Evolutionary conservation across 768 basidiomycete species (phyloP), one percentile per base, ranked within the genome.

Genomic region (Pisolithus microcarpus): DNA sequence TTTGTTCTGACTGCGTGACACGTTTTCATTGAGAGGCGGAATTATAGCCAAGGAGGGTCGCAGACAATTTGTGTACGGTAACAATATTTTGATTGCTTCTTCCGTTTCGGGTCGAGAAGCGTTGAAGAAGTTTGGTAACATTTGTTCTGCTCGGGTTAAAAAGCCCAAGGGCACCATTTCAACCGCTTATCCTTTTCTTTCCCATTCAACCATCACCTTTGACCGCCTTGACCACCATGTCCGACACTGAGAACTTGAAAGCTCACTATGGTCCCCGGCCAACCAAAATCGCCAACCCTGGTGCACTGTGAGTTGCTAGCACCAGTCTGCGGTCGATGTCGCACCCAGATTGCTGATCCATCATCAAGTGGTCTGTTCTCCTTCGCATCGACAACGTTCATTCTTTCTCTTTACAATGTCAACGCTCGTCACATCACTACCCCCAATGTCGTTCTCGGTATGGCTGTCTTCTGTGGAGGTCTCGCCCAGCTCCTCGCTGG

Each of bases 401-500:
- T 91, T 49, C 72, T 90, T 31, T 90, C 87, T 5, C 55, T 91
- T 55, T 86, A 77, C 75, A 91, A 91, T 61, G 70, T 79, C 26
- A 65, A 74, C 16, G 75, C 78, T 1, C 76, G 82, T n/a, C 61
- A 68, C 21, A 72, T 90, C 55, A 54, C 60, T 16, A 59, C 62
- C 5, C 81, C 87, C 38, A 90, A 91, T 52, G 78, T 82, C 26
- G 80, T 91, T 44, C 76, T 91, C 45, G 92, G 90, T 46, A 91
- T 94, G 90, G 89, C 90, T 23, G 62, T 89, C 57, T 87, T 82
- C 67, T 80, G 80, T 54, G 92, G 91, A 56, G 92, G 92, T 53
- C 81, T 93, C 30, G 84, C 76, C 11, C 92, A 94, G 64, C 73
- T 94, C 43, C 70, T 93, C 37, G 91, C 91, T 28, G 92, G 92